Evolutionary conservation across 257 asterid species (phyloP).

Genomic region (Thymus quinquecostatus): DNA sequence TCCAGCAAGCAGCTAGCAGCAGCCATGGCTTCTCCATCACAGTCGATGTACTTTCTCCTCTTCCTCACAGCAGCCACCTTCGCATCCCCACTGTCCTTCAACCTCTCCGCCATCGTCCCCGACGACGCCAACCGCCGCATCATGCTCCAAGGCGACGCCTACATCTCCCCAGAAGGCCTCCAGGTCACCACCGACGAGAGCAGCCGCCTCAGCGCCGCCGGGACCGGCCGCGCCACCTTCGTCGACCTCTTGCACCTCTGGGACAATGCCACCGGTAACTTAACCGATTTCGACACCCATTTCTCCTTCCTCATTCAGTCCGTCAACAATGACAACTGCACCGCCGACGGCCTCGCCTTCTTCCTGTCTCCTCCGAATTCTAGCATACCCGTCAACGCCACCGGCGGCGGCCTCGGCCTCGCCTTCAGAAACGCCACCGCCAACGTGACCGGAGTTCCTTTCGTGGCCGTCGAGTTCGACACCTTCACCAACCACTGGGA

Average conservation of each 20-base stretch:
- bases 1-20: not conserved
- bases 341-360: constrained; percentile 8
- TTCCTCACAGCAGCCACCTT: not conserved
- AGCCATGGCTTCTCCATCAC: not conserved
- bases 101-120: not conserved
- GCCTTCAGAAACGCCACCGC: not conserved
- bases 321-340: not conserved
- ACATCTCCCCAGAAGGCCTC: constrained; percentile 2
- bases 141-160: not conserved
- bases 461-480: constrained; percentile 24
- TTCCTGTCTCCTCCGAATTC: constrained; percentile 9
- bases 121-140: not conserved
- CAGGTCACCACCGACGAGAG: constrained; percentile 9
- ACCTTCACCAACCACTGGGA: not conserved
- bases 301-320: constrained; percentile 13
- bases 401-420: constrained; percentile 18
- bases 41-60: not conserved
- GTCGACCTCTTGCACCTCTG: constrained; percentile 1
- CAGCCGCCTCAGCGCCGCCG: not conserved
- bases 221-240: constrained; percentile 17
- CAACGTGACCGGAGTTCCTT: not conserved
- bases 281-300: not conserved
- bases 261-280: constrained; percentile 9
- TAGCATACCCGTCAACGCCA: not conserved
- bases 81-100: constrained; percentile 15